Percentiles rank a stretch among this genome's conserved stretches.
These are phyloP conservation scores for Emmonsiellopsis sp. DNA, from an alignment of 2,329 filamentous ascomycete species.

Conservation along the genomic window DNA sequence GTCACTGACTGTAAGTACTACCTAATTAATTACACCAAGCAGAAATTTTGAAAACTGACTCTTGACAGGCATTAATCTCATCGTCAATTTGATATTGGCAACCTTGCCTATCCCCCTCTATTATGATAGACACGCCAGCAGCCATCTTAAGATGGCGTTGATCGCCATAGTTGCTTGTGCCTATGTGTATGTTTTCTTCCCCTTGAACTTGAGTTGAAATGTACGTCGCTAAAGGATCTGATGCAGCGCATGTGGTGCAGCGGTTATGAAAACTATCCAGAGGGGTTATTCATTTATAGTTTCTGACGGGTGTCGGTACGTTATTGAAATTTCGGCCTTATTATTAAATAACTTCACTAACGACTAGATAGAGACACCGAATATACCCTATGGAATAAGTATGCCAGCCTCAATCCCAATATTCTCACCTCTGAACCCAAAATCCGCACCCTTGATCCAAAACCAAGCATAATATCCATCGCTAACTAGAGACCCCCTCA, in stretches of 20 bases:
- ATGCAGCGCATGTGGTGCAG: constrained; percentile 30
- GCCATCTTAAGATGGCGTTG: constrained; percentile 30
- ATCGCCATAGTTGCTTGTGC: constrained; percentile 35
- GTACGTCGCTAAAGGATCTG: too few relatives aligned
- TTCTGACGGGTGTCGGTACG: constrained; percentile 26
- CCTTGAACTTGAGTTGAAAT: not conserved
- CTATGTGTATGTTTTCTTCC: constrained; percentile 25
- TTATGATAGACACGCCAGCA: constrained; percentile 32
- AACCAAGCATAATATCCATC: not conserved
- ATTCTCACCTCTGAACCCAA: not conserved
- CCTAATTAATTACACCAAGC: not conserved
- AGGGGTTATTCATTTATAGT: constrained; percentile 25
- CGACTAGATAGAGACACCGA: constrained; percentile 7
- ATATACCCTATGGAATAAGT: constrained; percentile 15
- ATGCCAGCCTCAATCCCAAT: not conserved
- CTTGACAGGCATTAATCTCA: constrained; percentile 20
- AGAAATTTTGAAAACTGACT: not conserved
- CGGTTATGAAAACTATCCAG: constrained; percentile 31
- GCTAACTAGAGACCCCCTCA: not conserved
- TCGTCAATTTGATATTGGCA: constrained; percentile 35
- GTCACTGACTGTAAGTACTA: constrained; percentile 28
- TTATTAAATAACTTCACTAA: constrained; percentile 1
- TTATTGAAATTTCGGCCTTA: not conserved
- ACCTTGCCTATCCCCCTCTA: constrained; percentile 35
- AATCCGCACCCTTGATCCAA: not conserved